Conservation (phyloP, 2,329 filamentous ascomycete genomes). For the Ophiognomonia clavigignenti-juglandacearum region DNA sequence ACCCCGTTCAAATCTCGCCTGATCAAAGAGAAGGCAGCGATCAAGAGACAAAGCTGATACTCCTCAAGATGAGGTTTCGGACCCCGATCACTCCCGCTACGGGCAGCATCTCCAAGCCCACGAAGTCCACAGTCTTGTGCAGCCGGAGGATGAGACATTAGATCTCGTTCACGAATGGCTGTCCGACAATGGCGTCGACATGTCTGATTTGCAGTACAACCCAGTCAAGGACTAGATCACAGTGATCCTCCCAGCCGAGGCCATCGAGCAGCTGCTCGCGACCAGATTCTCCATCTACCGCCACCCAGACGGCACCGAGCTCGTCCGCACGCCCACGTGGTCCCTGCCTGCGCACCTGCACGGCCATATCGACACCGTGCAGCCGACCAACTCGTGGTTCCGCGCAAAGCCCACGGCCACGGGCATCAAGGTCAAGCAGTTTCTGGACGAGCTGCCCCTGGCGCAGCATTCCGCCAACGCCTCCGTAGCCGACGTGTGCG, state of each 20-base stretch:
- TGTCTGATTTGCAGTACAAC: conserved; percentile 24
- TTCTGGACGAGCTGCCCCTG: conserved; percentile 22
- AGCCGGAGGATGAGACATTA: conserved; percentile 46
- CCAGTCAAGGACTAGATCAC: conserved; percentile 44
- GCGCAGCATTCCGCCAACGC: conserved; percentile 30
- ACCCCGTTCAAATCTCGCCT: no score
- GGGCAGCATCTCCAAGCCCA: conserved; percentile 44
- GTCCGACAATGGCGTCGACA: conserved; percentile 42
- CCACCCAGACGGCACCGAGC: conserved; percentile 45
- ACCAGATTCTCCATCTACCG: conserved; percentile 40
- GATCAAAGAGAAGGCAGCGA: no score
- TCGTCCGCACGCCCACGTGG: conserved; percentile 51
- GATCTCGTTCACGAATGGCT: conserved; percentile 53
- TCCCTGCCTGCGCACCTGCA: conserved; percentile 42
- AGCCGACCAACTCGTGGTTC: conserved; percentile 48
- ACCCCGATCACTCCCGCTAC: conserved; percentile 40
- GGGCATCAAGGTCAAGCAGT: conserved; percentile 25
- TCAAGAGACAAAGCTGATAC: neutral
- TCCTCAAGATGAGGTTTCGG: conserved; percentile 32
- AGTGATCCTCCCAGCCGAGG: conserved; percentile 40
- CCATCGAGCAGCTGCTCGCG: conserved; percentile 40
- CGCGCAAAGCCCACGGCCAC: conserved; percentile 27
- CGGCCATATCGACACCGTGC: conserved; percentile 39
- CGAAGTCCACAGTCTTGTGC: conserved; percentile 49
- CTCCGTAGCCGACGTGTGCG: conserved; percentile 33